A percentile compares a stretch with the other conserved stretches of the same genome.
phyloP scores from a whole-genome alignment of 495 filamentous ascomycete species.

The Annulohypoxylon maeteangense region DNA sequence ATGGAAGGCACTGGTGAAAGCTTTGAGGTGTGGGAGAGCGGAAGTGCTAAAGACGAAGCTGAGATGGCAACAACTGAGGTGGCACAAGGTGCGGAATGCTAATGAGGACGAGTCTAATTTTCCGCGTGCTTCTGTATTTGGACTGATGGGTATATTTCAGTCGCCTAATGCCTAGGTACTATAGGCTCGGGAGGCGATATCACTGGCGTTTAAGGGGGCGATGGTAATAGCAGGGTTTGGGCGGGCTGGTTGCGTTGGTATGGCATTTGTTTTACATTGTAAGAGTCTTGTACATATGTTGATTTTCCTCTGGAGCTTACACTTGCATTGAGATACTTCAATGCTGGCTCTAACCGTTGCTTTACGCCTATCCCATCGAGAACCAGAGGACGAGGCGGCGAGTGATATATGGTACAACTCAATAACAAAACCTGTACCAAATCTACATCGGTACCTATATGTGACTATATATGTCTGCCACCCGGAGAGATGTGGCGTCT shows the following conservation, averaged over 20 bases:
- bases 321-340: neutral
- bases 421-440: neutral
- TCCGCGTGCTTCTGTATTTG: conserved; percentile 3
- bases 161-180: conserved; percentile 40
- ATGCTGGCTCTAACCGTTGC: neutral
- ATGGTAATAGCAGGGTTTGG: conserved; percentile 13
- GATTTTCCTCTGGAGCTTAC: neutral
- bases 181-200: conserved; percentile 15
- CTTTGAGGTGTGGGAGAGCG: conserved; percentile 75
- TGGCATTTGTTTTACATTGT: conserved; percentile 2
- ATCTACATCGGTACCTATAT: neutral
- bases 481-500: neutral
- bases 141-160: conserved; percentile 10
- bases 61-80: conserved; percentile 35
- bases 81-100: conserved; percentile 21
- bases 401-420: neutral
- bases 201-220: conserved; percentile 14
- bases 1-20: conserved; percentile 63
- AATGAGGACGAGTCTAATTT: neutral
- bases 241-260: conserved; percentile 7
- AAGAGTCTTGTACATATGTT: conserved; percentile 30
- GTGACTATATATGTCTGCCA: no score
- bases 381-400: neutral
- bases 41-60: conserved; percentile 64
- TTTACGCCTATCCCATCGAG: neutral